A percentile compares a stretch with the other conserved stretches of the same genome.
Conservation (phyloP, 148 eudicot genomes). For the Mesembryanthemum crystallinum region DNA sequence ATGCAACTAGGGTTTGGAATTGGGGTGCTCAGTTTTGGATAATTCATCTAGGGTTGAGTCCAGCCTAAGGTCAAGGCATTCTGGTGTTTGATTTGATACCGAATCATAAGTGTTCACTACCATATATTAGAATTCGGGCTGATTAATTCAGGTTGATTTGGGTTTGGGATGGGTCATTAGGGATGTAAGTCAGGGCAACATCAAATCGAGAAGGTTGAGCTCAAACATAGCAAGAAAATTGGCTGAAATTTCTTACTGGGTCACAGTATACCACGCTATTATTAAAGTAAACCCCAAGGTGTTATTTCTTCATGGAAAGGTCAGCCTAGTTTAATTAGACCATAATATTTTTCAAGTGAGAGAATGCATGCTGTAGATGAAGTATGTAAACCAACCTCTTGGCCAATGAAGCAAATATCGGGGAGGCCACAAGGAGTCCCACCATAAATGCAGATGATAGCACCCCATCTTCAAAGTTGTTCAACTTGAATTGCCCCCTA, state of each 20-base stretch:
- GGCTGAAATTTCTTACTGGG: too few relatives aligned
- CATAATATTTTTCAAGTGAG: background rate
- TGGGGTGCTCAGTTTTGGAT: background rate
- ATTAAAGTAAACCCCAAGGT: too few relatives aligned
- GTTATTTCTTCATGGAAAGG: too few relatives aligned
- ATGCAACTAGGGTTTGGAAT: too few relatives aligned
- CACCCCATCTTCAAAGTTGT: conserved; percentile 88
- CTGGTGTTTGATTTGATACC: background rate
- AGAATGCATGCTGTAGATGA: background rate
- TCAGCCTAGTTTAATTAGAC: too few relatives aligned
- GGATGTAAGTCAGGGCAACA: too few relatives aligned
- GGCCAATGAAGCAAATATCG: conserved; percentile 76
- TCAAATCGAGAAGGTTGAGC: too few relatives aligned
- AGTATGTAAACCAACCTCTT: conserved; percentile 51
- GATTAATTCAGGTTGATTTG: background rate
- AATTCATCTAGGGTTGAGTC: too few relatives aligned
- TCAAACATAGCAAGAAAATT: too few relatives aligned
- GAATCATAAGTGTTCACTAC: background rate
- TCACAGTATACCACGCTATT: too few relatives aligned
- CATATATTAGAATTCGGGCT: too few relatives aligned
- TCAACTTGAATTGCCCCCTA: conserved; percentile 80
- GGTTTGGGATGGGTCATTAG: background rate
- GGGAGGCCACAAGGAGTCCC: conserved; percentile 90
- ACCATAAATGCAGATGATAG: conserved; percentile 99
- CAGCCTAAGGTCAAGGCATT: conserved; percentile 1